phyloP scores from a whole-genome alignment of 1,284 basidiomycete genomes.

The Apiotrichum porosum region DNA sequence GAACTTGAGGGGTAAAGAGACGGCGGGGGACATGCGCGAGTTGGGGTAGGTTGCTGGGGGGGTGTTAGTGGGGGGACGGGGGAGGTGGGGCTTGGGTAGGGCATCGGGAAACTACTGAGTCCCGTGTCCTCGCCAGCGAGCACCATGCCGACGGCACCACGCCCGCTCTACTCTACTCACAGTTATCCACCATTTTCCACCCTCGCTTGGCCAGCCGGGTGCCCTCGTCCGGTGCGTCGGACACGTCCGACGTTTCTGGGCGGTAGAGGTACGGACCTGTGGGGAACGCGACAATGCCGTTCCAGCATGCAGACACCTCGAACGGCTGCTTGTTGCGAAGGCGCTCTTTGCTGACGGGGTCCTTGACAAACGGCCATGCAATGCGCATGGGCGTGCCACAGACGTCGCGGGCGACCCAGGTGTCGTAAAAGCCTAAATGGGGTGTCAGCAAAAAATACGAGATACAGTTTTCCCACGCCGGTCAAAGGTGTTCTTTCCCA shows the following conservation, averaged over 20 bases:
- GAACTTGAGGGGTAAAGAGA: conserved; percentile 51
- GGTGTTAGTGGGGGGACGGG: conserved; percentile 9
- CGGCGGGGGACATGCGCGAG: conserved; percentile 39
- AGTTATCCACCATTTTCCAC: conserved; percentile 41
- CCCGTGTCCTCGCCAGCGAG: too few species aligned
- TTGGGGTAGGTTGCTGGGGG: conserved; percentile 34
- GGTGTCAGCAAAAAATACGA: too few species aligned
- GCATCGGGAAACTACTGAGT: too few species aligned
- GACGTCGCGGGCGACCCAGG: conserved; percentile 52
- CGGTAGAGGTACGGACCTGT: conserved; percentile 52
- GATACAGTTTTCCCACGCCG: too few species aligned
- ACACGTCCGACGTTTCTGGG: conserved; percentile 23
- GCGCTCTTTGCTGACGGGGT: conserved; percentile 42
- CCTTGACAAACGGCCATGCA: conserved; percentile 57
- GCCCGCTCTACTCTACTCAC: too few species aligned
- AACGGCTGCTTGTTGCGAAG: conserved; percentile 51
- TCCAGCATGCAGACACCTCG: conserved; percentile 56
- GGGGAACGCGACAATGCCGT: conserved; percentile 51
- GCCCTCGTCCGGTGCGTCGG: too few species aligned
- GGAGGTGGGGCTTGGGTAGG: too few species aligned
- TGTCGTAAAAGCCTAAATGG: conserved; percentile 48
- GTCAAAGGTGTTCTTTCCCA: too few species aligned
- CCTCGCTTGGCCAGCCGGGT: conserved; percentile 23
- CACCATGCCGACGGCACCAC: too few species aligned
- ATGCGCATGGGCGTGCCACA: conserved; percentile 50